Percentiles rank a stretch among this genome's conserved stretches.
These are phyloP conservation scores for Codiaeum variegatum DNA, from an alignment of 441 rosid species.

Conservation along the genomic window DNA sequence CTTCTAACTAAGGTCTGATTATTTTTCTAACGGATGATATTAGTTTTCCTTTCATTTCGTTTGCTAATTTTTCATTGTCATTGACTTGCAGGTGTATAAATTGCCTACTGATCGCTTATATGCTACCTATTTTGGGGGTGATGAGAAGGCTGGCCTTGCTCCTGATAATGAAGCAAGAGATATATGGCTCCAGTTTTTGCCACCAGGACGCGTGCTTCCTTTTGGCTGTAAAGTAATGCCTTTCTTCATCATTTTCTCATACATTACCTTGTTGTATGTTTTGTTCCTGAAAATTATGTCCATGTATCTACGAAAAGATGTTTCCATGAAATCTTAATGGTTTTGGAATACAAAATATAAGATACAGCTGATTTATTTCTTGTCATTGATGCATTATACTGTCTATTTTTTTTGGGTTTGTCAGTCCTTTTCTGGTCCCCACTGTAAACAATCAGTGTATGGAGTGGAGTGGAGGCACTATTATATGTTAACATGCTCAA, in stretches of 20 bases:
- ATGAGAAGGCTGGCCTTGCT: conserved; percentile 78
- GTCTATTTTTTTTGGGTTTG: not conserved
- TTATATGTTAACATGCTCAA: not conserved
- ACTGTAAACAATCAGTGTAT: not conserved
- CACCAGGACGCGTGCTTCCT: conserved; percentile 73
- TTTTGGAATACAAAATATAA: not conserved
- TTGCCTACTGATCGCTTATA: conserved; percentile 75
- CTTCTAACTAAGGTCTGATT: conserved; percentile 62
- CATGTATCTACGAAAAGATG: not conserved
- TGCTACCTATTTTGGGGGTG: conserved; percentile 98
- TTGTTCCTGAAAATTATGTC: not conserved
- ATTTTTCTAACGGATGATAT: not conserved
- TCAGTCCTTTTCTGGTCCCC: not conserved
- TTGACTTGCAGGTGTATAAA: conserved; percentile 56
- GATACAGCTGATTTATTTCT: not conserved
- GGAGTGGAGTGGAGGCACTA: not conserved
- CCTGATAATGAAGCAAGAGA: conserved; percentile 89
- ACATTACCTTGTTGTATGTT: not conserved
- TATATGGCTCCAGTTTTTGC: conserved; percentile 76
- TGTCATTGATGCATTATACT: not conserved
- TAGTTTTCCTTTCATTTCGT: not conserved
- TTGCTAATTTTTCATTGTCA: not conserved
- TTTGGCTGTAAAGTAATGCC: conserved; percentile 85
- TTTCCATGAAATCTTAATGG: not conserved
- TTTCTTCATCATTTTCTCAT: conserved; percentile 12